phyloP scores from a whole-genome alignment of 257 asterid species.

The Rauvolfia tetraphylla region DNA sequence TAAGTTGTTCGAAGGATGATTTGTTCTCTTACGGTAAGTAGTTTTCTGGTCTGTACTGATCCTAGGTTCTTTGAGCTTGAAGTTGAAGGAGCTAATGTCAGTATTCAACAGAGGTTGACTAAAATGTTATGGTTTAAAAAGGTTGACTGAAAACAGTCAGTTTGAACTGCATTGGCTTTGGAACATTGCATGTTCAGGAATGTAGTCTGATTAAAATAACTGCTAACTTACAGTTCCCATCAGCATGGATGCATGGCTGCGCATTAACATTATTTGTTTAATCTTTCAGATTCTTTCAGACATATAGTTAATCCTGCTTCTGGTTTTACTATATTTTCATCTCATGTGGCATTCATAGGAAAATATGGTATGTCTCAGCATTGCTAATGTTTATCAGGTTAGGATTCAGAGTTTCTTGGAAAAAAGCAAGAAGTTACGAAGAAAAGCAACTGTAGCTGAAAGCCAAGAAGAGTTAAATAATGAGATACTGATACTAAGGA shows the following conservation, averaged over 20 bases:
- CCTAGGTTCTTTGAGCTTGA: too few relatives aligned
- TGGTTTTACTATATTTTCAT: neutral
- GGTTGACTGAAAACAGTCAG: neutral
- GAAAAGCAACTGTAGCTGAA: conserved; percentile 36
- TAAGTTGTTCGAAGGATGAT: too few relatives aligned
- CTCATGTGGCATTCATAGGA: neutral
- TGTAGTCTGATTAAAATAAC: neutral
- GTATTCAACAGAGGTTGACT: neutral
- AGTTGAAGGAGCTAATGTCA: too few relatives aligned
- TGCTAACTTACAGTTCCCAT: neutral
- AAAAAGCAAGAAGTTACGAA: conserved; percentile 48
- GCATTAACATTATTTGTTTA: neutral
- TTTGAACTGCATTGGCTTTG: neutral
- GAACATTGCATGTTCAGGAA: neutral
- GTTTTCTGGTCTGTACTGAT: too few relatives aligned
- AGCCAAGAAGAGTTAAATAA: conserved; percentile 40
- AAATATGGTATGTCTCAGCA: neutral
- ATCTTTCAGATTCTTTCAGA: neutral
- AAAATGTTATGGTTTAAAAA: neutral
- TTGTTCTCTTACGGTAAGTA: too few relatives aligned
- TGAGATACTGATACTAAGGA: conserved; percentile 52
- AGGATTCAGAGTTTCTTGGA: conserved; percentile 82
- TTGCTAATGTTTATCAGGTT: conserved; percentile 41
- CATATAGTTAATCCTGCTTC: neutral
- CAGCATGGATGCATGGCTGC: neutral